Evolutionary conservation across 2,329 filamentous ascomycete species (phyloP).

Genomic region (Chaetothyriales sp.): DNA sequence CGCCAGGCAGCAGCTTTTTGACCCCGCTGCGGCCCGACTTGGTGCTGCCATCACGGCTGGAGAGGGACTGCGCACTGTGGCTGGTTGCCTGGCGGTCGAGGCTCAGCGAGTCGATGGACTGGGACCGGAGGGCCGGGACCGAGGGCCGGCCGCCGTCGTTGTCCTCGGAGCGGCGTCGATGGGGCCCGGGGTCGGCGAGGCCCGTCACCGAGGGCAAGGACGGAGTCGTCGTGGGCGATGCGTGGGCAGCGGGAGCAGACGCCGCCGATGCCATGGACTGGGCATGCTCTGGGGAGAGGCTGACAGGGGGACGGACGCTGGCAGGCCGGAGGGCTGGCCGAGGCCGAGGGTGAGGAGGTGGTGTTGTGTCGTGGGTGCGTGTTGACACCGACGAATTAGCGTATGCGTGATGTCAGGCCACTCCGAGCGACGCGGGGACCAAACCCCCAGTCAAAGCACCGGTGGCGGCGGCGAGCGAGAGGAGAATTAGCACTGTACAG

Average conservation of each 20-base stretch:
- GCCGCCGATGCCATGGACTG: constrained; percentile 13
- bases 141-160: constrained; percentile 10
- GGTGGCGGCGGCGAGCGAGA: background rate
- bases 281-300: constrained; percentile 2
- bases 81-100: constrained; percentile 21
- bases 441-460: background rate
- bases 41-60: constrained; percentile 25
- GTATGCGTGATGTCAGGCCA: too few relatives aligned
- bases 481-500: too few relatives aligned
- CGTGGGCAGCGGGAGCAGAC: constrained; percentile 10
- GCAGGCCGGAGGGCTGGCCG: background rate
- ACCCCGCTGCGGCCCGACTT: constrained; percentile 34
- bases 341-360: background rate
- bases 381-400: background rate
- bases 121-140: constrained; percentile 21
- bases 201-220: constrained; percentile 22
- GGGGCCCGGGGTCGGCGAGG: constrained; percentile 25
- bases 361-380: background rate
- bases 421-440: too few relatives aligned
- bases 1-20: constrained; percentile 37
- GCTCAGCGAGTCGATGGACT: constrained; percentile 27
- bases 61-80: constrained; percentile 24
- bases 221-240: constrained; percentile 15
- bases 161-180: constrained; percentile 22
- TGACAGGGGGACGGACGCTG: background rate